phyloP scores from a whole-genome alignment of 2,329 filamentous ascomycete genomes.

The Xylaria sp. region DNA sequence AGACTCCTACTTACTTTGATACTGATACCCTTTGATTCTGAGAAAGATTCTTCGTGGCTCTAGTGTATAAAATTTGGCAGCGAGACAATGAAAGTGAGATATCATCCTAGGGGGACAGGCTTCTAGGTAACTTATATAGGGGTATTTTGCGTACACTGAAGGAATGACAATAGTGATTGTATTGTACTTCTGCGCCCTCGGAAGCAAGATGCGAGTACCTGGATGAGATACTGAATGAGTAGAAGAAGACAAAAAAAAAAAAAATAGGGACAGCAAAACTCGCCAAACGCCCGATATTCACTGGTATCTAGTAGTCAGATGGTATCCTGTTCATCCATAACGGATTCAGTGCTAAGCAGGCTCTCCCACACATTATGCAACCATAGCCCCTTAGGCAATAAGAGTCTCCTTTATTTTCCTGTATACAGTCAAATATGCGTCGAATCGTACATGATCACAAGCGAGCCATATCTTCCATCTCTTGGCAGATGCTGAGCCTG shows the following conservation, averaged over 20 bases:
- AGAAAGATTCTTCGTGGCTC: not conserved
- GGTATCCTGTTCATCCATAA: not conserved
- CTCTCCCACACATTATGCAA: constrained; percentile 7
- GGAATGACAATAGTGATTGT: not conserved
- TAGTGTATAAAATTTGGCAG: not conserved
- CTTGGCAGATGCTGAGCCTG: not conserved
- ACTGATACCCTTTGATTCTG: too few relatives aligned
- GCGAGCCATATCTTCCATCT: not conserved
- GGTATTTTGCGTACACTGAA: not conserved
- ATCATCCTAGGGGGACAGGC: not conserved
- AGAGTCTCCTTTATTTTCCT: constrained; percentile 34
- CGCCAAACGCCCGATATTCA: not conserved
- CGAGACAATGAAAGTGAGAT: not conserved
- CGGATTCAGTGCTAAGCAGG: constrained; percentile 10
- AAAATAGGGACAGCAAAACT: not conserved
- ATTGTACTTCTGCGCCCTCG: too few relatives aligned
- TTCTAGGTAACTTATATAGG: not conserved
- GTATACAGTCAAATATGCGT: constrained; percentile 32
- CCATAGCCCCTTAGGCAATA: not conserved
- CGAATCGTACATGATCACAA: constrained; percentile 8
- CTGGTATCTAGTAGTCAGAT: not conserved
- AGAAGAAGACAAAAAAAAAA: not conserved
- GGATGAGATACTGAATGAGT: too few relatives aligned
- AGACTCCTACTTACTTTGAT: too few relatives aligned
- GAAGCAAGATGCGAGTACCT: too few relatives aligned